Evolutionary conservation across 768 basidiomycete genomes (phyloP).

Genomic region (Mrakia frigida): DNA sequence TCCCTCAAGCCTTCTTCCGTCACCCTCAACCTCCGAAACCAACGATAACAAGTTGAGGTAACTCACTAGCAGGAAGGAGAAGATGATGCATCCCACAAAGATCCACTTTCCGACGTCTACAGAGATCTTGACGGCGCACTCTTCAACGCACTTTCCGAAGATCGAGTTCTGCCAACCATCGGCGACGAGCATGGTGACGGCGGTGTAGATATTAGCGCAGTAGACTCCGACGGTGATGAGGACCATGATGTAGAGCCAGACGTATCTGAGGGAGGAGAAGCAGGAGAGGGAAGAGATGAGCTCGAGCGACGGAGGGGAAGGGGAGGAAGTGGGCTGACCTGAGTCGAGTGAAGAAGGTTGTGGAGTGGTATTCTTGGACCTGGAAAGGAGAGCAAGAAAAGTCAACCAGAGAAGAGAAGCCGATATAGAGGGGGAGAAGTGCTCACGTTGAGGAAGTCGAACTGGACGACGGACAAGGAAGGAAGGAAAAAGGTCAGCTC

Average conservation of each 20-base stretch:
- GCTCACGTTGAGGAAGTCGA: conserved; percentile 89
- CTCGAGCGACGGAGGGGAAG: neutral
- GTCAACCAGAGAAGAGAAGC: neutral
- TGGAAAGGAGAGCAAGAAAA: neutral
- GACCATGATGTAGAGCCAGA: conserved; percentile 86
- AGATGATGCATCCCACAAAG: conserved; percentile 96
- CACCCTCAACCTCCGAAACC: neutral
- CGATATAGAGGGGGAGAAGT: too few species aligned
- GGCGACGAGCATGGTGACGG: conserved; percentile 90
- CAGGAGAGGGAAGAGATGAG: neutral
- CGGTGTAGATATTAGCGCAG: conserved; percentile 94
- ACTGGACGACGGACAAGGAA: conserved; percentile 51
- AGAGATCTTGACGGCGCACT: conserved; percentile 73
- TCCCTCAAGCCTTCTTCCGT: neutral
- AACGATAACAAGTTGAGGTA: neutral
- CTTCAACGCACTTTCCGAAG: conserved; percentile 64
- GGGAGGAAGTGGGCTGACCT: conserved; percentile 54
- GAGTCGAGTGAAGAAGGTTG: conserved; percentile 75
- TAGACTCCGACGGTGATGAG: conserved; percentile 96
- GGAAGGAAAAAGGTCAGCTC: neutral
- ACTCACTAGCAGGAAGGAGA: conserved; percentile 88
- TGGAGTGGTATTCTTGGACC: conserved; percentile 71
- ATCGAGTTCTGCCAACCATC: conserved; percentile 87
- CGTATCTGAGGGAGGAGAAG: conserved; percentile 56
- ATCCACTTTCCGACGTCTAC: conserved; percentile 91